Conservation (phyloP, 305 asterid genomes). For the Solanum hybrid region DNA sequence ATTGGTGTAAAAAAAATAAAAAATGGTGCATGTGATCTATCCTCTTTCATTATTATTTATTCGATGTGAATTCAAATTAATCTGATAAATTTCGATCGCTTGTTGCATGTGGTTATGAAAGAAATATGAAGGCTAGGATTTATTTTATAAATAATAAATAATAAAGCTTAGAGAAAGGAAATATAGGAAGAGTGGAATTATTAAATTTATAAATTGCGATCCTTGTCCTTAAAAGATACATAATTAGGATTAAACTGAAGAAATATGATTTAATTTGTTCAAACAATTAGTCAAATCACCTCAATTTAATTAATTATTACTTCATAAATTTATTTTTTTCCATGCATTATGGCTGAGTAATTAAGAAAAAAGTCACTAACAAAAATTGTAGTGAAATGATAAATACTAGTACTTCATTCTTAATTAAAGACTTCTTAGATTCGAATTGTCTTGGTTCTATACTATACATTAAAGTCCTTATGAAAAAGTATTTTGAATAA, state of each 20-base stretch:
- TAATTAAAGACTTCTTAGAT: neutral
- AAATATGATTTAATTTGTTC: neutral
- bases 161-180: neutral
- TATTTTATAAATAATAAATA: neutral
- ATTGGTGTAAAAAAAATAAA: neutral
- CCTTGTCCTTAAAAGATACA: neutral
- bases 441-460: neutral
- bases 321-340: too few species aligned
- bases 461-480: neutral
- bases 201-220: neutral
- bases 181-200: neutral
- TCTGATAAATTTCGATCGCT: neutral
- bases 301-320: too few species aligned
- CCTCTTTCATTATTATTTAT: neutral
- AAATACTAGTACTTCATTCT: too few species aligned
- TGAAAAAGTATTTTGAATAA: too few species aligned
- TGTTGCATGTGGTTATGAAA: neutral
- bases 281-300: neutral
- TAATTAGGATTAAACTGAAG: neutral
- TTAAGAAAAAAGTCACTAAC: neutral
- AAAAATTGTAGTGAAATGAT: too few species aligned
- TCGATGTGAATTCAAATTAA: neutral
- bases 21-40: neutral
- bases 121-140: neutral
- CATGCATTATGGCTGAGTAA: neutral